phyloP scores from a whole-genome alignment of 768 basidiomycete genomes.

The Aureoboletus auriporus region DNA sequence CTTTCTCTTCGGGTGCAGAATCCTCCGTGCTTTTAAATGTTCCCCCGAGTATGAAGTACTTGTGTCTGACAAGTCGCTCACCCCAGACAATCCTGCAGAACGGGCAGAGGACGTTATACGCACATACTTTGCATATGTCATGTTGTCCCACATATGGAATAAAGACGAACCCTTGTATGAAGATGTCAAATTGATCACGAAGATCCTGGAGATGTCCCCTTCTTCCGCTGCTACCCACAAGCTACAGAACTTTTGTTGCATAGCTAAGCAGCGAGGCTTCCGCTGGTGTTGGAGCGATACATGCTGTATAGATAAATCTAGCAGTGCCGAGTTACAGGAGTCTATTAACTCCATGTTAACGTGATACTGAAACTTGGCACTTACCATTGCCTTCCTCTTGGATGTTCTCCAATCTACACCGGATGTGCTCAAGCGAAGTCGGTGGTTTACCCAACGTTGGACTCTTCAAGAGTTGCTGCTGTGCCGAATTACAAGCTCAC shows the following conservation, averaged over 20 bases:
- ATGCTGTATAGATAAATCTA: slow-evolving; percentile 28
- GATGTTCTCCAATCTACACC: slow-evolving; percentile 14
- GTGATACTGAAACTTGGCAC: slow-evolving; percentile 27
- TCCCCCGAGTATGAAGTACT: slow-evolving; percentile 13
- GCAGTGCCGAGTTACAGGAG: slow-evolving; percentile 29
- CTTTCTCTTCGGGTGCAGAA: slow-evolving; percentile 17
- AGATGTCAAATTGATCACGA: slow-evolving; percentile 8
- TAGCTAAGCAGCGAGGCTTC: slow-evolving; percentile 16
- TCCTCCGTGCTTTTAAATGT: slow-evolving; percentile 13
- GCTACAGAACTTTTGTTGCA: slow-evolving; percentile 19
- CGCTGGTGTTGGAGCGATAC: slow-evolving; percentile 30
- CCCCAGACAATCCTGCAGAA: slow-evolving; percentile 8
- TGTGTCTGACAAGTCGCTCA: slow-evolving; percentile 4
- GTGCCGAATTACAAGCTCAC: slow-evolving; percentile 23
- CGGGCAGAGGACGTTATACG: slow-evolving; percentile 12
- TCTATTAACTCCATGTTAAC: slow-evolving; percentile 31
- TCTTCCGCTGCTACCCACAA: slow-evolving; percentile 17
- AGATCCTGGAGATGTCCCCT: slow-evolving; percentile 17
- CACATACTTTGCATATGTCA: slow-evolving; percentile 24
- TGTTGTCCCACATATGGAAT: slow-evolving; percentile 28
- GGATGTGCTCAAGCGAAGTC: slow-evolving; percentile 15
- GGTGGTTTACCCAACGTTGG: slow-evolving; percentile 26
- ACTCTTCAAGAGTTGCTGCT: slow-evolving; percentile 30
- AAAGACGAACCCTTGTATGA: slow-evolving; percentile 23
- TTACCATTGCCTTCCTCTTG: slow-evolving; percentile 28